phyloP scores from a whole-genome alignment of 768 basidiomycete species.

The Psilocybe sp. region DNA sequence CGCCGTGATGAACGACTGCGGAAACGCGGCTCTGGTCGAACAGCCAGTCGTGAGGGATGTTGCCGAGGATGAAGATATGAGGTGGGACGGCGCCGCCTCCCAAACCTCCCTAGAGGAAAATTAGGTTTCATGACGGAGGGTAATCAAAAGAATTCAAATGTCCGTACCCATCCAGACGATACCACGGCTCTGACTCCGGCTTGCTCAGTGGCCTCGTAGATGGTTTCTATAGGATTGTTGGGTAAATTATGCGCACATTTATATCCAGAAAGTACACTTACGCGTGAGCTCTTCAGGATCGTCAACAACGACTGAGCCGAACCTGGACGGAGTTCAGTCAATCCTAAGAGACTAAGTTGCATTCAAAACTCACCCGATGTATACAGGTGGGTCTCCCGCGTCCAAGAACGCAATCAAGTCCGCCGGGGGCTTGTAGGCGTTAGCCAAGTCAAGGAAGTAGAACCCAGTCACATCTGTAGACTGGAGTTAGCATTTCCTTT shows the following conservation, averaged over 20 bases:
- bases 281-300: slow-evolving; percentile 51
- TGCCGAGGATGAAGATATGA: slow-evolving; percentile 60
- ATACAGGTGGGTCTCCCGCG: slow-evolving; percentile 50
- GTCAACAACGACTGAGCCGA: slow-evolving; percentile 60
- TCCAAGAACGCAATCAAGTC: slow-evolving; percentile 49
- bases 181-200: slow-evolving; percentile 60
- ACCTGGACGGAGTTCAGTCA: slow-evolving; percentile 29
- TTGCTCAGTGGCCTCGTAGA: slow-evolving; percentile 54
- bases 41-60: slow-evolving; percentile 70
- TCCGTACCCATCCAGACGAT: slow-evolving; percentile 57
- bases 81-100: slow-evolving; percentile 50
- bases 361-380: slow-evolving; percentile 47
- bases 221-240: slow-evolving; percentile 35
- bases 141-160: background rate
- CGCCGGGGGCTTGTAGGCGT: slow-evolving; percentile 41
- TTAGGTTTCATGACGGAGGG: background rate
- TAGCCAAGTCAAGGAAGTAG: slow-evolving; percentile 56
- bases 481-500: background rate
- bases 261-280: slow-evolving; percentile 16
- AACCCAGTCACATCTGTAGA: slow-evolving; percentile 58
- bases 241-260: background rate
- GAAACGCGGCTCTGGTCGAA: slow-evolving; percentile 52
- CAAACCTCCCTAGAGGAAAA: slow-evolving; percentile 42
- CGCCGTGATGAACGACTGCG: slow-evolving; percentile 64
- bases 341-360: background rate